Conservation (phyloP, 2,329 filamentous ascomycete species). For the Colletotrichum costaricense region DNA sequence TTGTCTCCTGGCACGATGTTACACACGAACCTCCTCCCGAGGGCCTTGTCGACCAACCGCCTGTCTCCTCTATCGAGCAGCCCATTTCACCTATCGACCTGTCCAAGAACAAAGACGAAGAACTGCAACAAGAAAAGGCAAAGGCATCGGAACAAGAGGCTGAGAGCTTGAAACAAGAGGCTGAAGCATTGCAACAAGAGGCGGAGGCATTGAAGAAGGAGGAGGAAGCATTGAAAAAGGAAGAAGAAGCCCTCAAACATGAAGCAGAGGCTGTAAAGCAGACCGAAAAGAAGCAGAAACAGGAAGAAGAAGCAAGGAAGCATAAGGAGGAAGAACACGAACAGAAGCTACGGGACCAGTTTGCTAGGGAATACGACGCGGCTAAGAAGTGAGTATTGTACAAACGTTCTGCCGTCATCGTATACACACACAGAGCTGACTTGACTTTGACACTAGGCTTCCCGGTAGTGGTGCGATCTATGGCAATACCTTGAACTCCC, state of each 20-base stretch:
- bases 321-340: conserved; percentile 38
- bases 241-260: neutral
- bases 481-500: conserved; percentile 63
- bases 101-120: neutral
- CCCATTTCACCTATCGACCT: neutral
- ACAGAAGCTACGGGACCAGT: conserved; percentile 44
- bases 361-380: conserved; percentile 47
- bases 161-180: neutral
- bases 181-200: neutral
- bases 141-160: neutral
- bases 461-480: conserved; percentile 63
- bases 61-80: neutral
- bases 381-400: conserved; percentile 51
- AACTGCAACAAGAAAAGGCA: neutral
- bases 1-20: neutral
- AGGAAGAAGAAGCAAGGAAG: conserved; percentile 15
- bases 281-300: neutral
- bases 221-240: neutral
- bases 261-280: neutral
- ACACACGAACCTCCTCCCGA: neutral
- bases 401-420: neutral
- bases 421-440: neutral
- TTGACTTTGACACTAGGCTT: conserved; percentile 44
- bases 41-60: neutral
- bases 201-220: neutral